Evolutionary conservation across 1,139 yeast genomes (phyloP).

Genomic region (Chernovozyma sophiae-reginae): DNA sequence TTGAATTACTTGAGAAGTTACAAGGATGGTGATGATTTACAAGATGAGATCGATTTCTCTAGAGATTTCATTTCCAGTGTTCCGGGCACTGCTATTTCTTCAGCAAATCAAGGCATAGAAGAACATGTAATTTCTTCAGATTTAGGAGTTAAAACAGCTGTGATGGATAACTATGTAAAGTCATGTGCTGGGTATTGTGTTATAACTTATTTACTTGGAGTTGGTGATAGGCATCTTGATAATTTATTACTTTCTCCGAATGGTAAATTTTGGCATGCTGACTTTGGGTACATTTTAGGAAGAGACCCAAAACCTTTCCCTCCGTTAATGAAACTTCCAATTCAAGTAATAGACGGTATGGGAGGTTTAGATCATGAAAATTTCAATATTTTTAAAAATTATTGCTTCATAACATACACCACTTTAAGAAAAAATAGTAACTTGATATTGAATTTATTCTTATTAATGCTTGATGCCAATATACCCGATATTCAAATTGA

Average conservation of each 20-base stretch:
- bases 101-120: neutral
- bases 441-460: constrained; percentile 83
- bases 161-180: constrained; percentile 90
- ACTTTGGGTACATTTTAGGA: constrained; percentile 93
- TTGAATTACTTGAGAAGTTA: constrained; percentile 64
- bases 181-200: constrained; percentile 99
- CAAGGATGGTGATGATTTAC: constrained; percentile 44
- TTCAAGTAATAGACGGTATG: constrained; percentile 96
- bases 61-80: constrained; percentile 3
- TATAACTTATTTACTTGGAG: constrained; percentile 88
- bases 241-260: constrained; percentile 70
- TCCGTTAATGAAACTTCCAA: constrained; percentile 95
- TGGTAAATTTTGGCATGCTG: constrained; percentile 94
- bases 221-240: constrained; percentile 95
- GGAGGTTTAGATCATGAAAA: constrained; percentile 88
- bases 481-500: constrained; percentile 83
- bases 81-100: no score
- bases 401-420: constrained; percentile 92
- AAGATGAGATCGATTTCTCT: neutral
- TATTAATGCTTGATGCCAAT: constrained; percentile 89
- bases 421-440: constrained; percentile 87
- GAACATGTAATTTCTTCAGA: constrained; percentile 41
- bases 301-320: constrained; percentile 98
- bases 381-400: constrained; percentile 80
- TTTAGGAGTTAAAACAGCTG: constrained; percentile 67